Evolutionary conservation across 345 rosid genomes (phyloP).

Genomic region (Chamaenerion angustifolium): DNA sequence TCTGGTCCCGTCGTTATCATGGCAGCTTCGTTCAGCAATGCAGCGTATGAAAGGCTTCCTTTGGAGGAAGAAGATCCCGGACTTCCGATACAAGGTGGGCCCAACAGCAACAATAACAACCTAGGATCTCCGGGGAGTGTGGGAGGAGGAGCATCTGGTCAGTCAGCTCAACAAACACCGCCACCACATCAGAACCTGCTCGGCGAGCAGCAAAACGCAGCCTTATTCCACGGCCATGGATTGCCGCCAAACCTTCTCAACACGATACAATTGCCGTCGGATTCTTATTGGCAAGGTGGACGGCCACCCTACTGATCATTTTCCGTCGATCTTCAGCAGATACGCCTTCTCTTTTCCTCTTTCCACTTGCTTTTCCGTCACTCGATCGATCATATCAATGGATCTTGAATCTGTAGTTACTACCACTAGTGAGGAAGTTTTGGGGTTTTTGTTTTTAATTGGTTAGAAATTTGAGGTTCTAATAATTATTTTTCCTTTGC

Average conservation of each 20-base stretch:
- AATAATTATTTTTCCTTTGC: too few species aligned
- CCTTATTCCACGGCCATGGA: conserved; percentile 44
- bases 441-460: too few species aligned
- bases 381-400: too few species aligned
- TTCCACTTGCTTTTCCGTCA: too few species aligned
- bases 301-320: conserved; percentile 48
- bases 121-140: conserved; percentile 45
- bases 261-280: conserved; percentile 69
- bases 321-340: background rate
- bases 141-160: conserved; percentile 2
- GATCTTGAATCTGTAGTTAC: too few species aligned
- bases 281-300: conserved; percentile 72
- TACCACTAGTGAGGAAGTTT: too few species aligned
- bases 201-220: conserved; percentile 29
- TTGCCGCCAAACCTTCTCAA: conserved; percentile 82
- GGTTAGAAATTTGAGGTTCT: too few species aligned
- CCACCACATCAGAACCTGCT: conserved; percentile 36
- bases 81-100: conserved; percentile 35
- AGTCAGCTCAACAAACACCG: conserved; percentile 22
- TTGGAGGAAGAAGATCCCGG: conserved; percentile 70
- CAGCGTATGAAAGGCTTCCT: conserved; percentile 92
- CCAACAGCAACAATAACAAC: background rate
- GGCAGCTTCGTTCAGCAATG: conserved; percentile 97
- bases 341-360: too few species aligned
- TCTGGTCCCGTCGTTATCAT: conserved; percentile 85